Conservation (phyloP, 805 yeast species). For the Phaffomyces thermotolerans region DNA sequence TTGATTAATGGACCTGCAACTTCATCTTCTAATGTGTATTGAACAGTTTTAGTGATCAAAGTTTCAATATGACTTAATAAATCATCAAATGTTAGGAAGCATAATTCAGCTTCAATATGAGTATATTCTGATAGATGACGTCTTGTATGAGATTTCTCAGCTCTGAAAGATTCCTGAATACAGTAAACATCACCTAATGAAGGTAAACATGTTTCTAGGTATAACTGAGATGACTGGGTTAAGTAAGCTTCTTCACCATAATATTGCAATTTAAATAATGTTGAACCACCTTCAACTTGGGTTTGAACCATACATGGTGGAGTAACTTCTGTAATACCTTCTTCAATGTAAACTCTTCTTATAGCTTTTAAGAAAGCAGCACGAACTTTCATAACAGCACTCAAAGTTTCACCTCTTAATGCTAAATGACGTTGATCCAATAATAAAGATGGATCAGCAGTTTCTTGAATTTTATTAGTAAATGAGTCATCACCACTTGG, state of each 20-base stretch:
- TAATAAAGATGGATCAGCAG: conserved; percentile 86
- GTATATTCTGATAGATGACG: conserved; percentile 97
- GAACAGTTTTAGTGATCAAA: conserved; percentile 59
- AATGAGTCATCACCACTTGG: conserved; percentile 95
- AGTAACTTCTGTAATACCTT: conserved; percentile 80
- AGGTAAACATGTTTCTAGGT: conserved; percentile 93
- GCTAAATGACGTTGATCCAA: conserved; percentile 93
- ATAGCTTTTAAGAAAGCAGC: conserved; percentile 67
- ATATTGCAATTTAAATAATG: conserved; percentile 86
- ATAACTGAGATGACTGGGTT: conserved; percentile 95
- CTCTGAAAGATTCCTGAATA: conserved; percentile 97
- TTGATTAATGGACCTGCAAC: conserved; percentile 83
- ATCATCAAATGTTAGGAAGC: conserved; percentile 82
- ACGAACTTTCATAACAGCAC: conserved; percentile 92
- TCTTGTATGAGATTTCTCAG: conserved; percentile 97
- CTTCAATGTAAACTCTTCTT: conserved; percentile 71
- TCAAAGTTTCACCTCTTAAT: conserved; percentile 91
- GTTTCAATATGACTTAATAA: conserved; percentile 79
- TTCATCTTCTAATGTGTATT: conserved; percentile 81
- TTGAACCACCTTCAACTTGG: conserved; percentile 99
- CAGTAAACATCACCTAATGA: conserved; percentile 96
- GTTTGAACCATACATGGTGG: conserved; percentile 99
- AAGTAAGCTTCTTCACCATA: conserved; percentile 95
- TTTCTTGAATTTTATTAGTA: conserved; percentile 90
- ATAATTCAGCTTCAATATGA: conserved; percentile 92